Conservation (phyloP, 176 grass and related monocot species). For the Eremochloa ophiuroides region DNA sequence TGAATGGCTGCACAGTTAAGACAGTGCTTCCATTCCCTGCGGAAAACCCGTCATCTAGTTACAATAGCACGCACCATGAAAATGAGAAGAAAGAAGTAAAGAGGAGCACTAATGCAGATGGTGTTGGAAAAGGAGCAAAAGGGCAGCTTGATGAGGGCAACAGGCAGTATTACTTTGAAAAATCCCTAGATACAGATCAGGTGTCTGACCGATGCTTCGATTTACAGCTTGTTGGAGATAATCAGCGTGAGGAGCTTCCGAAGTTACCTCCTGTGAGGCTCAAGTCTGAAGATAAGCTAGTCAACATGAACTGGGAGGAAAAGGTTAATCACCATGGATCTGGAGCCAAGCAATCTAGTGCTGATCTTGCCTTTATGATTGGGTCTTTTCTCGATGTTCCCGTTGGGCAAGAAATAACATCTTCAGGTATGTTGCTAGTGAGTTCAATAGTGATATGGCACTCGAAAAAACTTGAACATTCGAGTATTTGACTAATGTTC, state of each 20-base stretch:
- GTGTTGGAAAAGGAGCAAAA: slow-evolving; percentile 43
- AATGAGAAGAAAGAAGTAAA: slow-evolving; percentile 51
- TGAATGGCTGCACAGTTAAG: slow-evolving; percentile 81
- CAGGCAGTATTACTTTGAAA: slow-evolving; percentile 38
- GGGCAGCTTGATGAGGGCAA: slow-evolving; percentile 45
- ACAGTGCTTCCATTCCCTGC: slow-evolving; percentile 67
- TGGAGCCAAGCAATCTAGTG: slow-evolving; percentile 45
- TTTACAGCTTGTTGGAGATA: slow-evolving; percentile 50
- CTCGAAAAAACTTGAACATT: not conserved
- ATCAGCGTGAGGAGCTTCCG: slow-evolving; percentile 62
- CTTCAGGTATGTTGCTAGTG: slow-evolving; percentile 60
- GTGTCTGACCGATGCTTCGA: slow-evolving; percentile 62
- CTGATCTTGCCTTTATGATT: slow-evolving; percentile 88
- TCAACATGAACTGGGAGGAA: slow-evolving; percentile 83
- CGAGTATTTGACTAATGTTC: not conserved
- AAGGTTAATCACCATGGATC: slow-evolving; percentile 59
- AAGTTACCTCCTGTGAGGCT: slow-evolving; percentile 85
- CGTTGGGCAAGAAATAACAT: slow-evolving; percentile 80
- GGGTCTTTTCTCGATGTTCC: slow-evolving; percentile 93
- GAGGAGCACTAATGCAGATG: slow-evolving; percentile 41
- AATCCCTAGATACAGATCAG: slow-evolving; percentile 35
- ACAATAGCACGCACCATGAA: slow-evolving; percentile 30
- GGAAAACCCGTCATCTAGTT: slow-evolving; percentile 57
- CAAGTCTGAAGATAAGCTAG: slow-evolving; percentile 88
- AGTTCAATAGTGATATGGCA: not conserved